Evolutionary conservation across 116 monocot genomes (phyloP).

Genomic region (Zostera marina): DNA sequence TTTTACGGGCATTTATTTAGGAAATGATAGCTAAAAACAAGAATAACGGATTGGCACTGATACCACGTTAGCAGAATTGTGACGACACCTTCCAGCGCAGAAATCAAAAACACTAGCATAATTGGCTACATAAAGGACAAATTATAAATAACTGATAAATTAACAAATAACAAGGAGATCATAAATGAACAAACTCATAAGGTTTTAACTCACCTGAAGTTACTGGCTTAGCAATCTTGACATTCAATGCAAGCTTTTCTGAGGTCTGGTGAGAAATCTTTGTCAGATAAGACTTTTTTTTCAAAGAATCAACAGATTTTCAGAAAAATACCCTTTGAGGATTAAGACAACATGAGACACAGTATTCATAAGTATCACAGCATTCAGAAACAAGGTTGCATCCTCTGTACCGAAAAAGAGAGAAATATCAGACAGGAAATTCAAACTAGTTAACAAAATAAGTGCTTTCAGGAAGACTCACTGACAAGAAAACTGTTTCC

Average conservation of each 20-base stretch:
- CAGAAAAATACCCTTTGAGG: constrained; percentile 43
- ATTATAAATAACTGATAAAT: not conserved
- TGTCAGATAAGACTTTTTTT: constrained; percentile 2
- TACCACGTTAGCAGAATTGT: constrained; percentile 98
- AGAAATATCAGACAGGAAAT: not conserved
- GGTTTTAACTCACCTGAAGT: constrained; percentile 48
- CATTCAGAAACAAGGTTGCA: constrained; percentile 82
- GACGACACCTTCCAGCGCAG: constrained; percentile 89
- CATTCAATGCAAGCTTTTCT: constrained; percentile 46
- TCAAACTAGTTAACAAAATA: not conserved
- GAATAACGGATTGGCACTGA: not conserved
- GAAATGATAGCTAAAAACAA: not conserved
- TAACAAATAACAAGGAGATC: not conserved
- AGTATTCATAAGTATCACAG: constrained; percentile 93
- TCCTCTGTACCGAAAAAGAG: constrained; percentile 38
- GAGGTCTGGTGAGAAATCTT: constrained; percentile 31
- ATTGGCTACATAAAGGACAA: constrained; percentile 34
- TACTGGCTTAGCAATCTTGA: constrained; percentile 85
- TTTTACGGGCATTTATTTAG: not conserved
- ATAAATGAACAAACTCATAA: not conserved
- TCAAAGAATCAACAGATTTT: not conserved
- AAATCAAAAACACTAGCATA: constrained; percentile 77
- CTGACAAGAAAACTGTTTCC: constrained; percentile 77
- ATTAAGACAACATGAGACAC: constrained; percentile 96
- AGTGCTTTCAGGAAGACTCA: constrained; percentile 22